A percentile compares a stretch with the other conserved stretches of the same genome.
Conservation (phyloP, 2,329 filamentous ascomycete genomes). For the Trichoderma aggressivum region DNA sequence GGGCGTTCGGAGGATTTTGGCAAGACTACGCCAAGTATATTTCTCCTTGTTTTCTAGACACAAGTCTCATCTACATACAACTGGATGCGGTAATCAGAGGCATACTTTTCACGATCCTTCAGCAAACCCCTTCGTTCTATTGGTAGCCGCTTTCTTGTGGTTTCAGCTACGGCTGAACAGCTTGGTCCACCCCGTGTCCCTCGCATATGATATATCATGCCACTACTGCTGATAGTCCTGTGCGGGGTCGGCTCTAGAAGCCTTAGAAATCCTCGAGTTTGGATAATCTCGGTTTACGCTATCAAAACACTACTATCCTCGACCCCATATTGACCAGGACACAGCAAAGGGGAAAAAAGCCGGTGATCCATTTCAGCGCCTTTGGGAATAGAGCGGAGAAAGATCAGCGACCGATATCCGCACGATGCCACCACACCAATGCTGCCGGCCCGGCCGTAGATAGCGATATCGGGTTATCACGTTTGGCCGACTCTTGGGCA, state of each 20-base stretch:
- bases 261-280: background rate
- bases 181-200: background rate
- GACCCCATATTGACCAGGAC: background rate
- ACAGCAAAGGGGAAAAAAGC: background rate
- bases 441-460: slow-evolving; percentile 2
- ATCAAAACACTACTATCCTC: background rate
- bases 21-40: background rate
- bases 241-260: background rate
- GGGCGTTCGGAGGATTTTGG: background rate
- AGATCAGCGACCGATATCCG: slow-evolving; percentile 12
- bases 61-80: background rate
- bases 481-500: background rate
- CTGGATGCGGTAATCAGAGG: background rate
- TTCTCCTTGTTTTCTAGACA: background rate
- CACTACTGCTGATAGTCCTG: background rate
- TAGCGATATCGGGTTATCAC: slow-evolving; percentile 13
- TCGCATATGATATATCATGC: slow-evolving; percentile 5
- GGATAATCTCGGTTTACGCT: background rate
- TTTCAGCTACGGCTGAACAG: slow-evolving; percentile 9
- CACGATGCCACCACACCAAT: slow-evolving; percentile 5
- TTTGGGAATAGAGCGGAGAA: slow-evolving; percentile 10
- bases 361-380: background rate
- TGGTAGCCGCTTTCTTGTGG: background rate
- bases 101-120: background rate
- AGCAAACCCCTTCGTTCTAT: background rate